Percentiles rank a stretch among this genome's conserved stretches.
Conservation (phyloP, 2,329 filamentous ascomycete genomes). For the Penicillium fuscoglaucum region DNA sequence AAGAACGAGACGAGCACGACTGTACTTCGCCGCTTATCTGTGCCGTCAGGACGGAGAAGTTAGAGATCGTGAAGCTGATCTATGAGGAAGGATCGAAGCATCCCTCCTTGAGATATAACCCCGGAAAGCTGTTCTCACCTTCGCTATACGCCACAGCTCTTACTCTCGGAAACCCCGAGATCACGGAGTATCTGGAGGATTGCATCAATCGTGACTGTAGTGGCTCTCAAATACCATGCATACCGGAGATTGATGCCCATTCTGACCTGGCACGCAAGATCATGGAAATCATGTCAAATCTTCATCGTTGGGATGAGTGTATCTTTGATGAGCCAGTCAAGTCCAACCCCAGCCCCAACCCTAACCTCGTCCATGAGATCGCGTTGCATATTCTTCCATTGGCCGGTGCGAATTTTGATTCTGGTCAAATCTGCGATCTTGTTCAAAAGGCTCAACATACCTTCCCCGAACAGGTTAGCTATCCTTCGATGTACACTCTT, state of each 20-base stretch:
- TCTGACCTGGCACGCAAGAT: background rate
- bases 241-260: background rate
- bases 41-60: background rate
- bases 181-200: background rate
- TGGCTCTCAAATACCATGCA: background rate
- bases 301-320: background rate
- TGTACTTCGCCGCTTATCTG: background rate
- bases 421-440: background rate
- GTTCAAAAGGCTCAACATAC: background rate
- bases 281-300: background rate
- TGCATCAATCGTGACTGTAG: background rate
- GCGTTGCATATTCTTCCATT: background rate
- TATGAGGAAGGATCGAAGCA: background rate
- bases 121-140: background rate
- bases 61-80: background rate
- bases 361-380: background rate
- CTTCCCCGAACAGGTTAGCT: too few species aligned
- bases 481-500: background rate
- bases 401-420: background rate
- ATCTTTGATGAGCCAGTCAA: background rate
- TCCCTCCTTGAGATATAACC: background rate
- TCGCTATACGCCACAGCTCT: background rate
- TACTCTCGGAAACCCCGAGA: too few species aligned
- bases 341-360: background rate
- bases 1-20: too few species aligned